Evolutionary conservation across 306 rosid species (phyloP).

Genomic region (Begonia fuchsioides): DNA sequence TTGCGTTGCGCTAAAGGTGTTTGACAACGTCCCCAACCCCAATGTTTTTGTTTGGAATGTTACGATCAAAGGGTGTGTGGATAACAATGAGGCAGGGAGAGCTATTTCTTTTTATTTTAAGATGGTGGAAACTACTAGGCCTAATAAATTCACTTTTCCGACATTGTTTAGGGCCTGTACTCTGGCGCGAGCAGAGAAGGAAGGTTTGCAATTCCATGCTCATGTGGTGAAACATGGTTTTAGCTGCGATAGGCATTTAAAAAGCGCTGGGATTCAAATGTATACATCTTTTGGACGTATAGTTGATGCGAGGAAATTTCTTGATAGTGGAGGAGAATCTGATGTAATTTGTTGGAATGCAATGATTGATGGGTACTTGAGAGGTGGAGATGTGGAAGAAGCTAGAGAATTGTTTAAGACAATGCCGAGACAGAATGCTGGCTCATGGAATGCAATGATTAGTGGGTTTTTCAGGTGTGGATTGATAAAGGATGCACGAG

Average conservation of each 20-base stretch:
- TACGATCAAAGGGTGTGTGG: constrained; percentile 34
- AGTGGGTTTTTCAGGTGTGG: constrained; percentile 38
- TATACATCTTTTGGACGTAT: constrained; percentile 31
- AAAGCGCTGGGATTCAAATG: constrained; percentile 53
- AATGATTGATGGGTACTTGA: constrained; percentile 39
- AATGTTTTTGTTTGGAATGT: constrained; percentile 54
- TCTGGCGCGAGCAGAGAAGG: constrained; percentile 18
- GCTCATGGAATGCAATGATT: constrained; percentile 50
- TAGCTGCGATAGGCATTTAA: constrained; percentile 29
- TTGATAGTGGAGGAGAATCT: constrained; percentile 14
- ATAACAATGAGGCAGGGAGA: constrained; percentile 20
- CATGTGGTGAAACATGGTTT: constrained; percentile 38
- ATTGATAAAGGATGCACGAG: constrained; percentile 29
- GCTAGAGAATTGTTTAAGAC: constrained; percentile 27
- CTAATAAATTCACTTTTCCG: constrained; percentile 53
- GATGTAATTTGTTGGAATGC: constrained; percentile 54
- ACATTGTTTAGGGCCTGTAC: constrained; percentile 38
- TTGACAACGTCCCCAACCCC: constrained; percentile 27
- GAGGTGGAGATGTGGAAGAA: constrained; percentile 28
- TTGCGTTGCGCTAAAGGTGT: constrained; percentile 27
- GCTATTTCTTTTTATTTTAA: constrained; percentile 22
- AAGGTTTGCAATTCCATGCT: constrained; percentile 36
- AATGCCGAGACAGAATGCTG: constrained; percentile 23
- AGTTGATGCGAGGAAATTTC: constrained; percentile 25
- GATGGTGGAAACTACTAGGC: constrained; percentile 31